Base-by-base conservation (phyloP, 2,329 filamentous ascomycete species). In the Epichloe hybrida region DNA sequence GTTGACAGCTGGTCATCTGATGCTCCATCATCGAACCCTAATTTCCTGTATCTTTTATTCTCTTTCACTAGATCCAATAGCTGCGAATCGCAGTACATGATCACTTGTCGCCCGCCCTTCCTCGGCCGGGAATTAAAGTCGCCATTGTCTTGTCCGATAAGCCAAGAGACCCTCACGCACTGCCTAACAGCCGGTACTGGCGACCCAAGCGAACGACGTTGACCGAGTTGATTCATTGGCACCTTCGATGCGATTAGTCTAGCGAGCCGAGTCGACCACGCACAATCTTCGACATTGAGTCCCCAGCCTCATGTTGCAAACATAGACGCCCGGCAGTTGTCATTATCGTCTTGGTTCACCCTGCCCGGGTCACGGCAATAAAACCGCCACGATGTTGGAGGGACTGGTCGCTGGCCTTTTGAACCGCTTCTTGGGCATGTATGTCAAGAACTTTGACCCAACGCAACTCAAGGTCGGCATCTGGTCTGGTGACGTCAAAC, bases 351-450 rank as follows among this genome's bases (percentile, higher is more conserved):
- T 53, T 49, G 50, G 51, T 53, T 57, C 56, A 54, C 82, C 81
- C 70, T 73, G 81, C 83, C 86, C 64, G 84, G 84, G 81, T 84
- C 63, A 88, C 80, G 85, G 76, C 81, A 74, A 65, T 65, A 67
- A 63, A 60, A 61, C 67, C 67, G 67, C 72, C 76, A 76, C 67
- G 63, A 98, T 99, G 93, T 81, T 99, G 72, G 93, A 98, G 79
- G 88, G 90, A 59, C 78, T 99, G 60, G 93, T 97, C 57, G 89
- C 93, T 61, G 94, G 91, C 71, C 77, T 99, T 75, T 84, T 99
- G 61, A 98, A 98, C 75, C 86, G 94, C 74, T 97, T 98, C 72
- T 73, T 99, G 80, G 94, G 93, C 77, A 95, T 97, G 86, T 98
- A 98, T 69, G 91, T 99, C 69, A 90, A 95, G 78, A 97, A 98